These are phyloP conservation scores for Trametes villosa DNA, from an alignment of 768 basidiomycete species.

Conservation along the genomic window DNA sequence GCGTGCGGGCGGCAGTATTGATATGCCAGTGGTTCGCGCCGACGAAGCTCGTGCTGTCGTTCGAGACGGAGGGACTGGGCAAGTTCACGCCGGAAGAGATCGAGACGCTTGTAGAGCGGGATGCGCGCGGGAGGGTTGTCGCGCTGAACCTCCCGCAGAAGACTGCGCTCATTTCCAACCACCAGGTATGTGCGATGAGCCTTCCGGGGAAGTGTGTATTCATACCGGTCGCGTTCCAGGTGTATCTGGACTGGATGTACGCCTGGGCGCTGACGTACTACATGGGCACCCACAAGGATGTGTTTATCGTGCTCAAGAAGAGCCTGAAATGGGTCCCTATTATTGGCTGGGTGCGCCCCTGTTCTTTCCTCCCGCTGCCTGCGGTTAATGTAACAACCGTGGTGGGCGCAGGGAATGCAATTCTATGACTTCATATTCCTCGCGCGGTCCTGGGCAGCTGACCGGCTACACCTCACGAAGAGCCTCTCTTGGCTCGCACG, in stretches of 20 bases:
- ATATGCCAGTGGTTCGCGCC: slow-evolving; percentile 86
- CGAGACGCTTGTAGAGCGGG: slow-evolving; percentile 56
- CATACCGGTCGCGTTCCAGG: too few relatives aligned
- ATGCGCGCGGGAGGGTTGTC: slow-evolving; percentile 58
- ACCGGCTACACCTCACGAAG: slow-evolving; percentile 66
- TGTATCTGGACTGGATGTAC: slow-evolving; percentile 86
- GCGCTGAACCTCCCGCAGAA: slow-evolving; percentile 76
- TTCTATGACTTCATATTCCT: slow-evolving; percentile 94
- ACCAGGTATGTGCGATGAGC: slow-evolving; percentile 63
- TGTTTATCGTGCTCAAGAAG: slow-evolving; percentile 93
- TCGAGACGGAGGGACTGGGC: slow-evolving; percentile 71
- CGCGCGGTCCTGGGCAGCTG: slow-evolving; percentile 88
- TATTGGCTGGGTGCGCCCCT: slow-evolving; percentile 75
- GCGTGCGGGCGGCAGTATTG: slow-evolving; percentile 53
- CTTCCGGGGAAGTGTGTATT: neutral
- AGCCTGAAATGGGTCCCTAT: slow-evolving; percentile 86
- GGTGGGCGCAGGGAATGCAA: slow-evolving; percentile 75
- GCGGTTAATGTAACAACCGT: neutral
- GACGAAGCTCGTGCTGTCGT: slow-evolving; percentile 70
- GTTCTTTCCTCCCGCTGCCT: neutral
- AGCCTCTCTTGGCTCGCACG: slow-evolving; percentile 72
- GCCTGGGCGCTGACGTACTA: slow-evolving; percentile 84
- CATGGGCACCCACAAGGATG: slow-evolving; percentile 63
- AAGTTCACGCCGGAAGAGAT: slow-evolving; percentile 64
- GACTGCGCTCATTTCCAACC: slow-evolving; percentile 87